A percentile compares a stretch with the other conserved stretches of the same genome.
Evolutionary conservation across 2,329 filamentous ascomycete genomes (phyloP).

Genomic region (Aspergillus sp.): DNA sequence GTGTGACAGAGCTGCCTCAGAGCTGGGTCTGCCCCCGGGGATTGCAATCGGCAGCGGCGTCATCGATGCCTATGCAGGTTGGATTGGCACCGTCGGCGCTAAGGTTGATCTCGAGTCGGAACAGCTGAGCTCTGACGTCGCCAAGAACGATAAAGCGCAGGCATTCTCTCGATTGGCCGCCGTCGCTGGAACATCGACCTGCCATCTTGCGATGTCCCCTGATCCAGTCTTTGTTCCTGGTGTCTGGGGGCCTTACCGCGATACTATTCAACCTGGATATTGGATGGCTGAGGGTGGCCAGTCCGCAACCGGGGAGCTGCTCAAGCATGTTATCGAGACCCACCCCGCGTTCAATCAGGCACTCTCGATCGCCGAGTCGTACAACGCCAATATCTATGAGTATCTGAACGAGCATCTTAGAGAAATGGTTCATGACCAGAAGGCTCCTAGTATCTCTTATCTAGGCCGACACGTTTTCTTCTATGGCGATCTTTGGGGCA

Average conservation of each 20-base stretch:
- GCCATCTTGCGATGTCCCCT: constrained; percentile 92
- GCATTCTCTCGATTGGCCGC: constrained; percentile 91
- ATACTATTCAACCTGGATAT: constrained; percentile 85
- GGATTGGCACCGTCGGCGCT: constrained; percentile 98
- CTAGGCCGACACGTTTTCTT: constrained; percentile 95
- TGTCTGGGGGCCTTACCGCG: constrained; percentile 95
- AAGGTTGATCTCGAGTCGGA: constrained; percentile 76
- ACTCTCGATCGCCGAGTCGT: constrained; percentile 73
- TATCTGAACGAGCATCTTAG: constrained; percentile 87
- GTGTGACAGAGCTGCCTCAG: constrained; percentile 76
- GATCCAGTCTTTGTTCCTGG: constrained; percentile 91
- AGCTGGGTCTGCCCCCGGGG: constrained; percentile 81
- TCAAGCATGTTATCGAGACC: constrained; percentile 92
- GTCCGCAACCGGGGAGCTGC: constrained; percentile 89
- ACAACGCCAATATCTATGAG: constrained; percentile 89
- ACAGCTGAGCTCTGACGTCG: constrained; percentile 65
- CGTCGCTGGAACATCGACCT: constrained; percentile 95
- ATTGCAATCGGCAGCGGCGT: constrained; percentile 95
- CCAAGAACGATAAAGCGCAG: constrained; percentile 84
- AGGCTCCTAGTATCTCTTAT: constrained; percentile 78
- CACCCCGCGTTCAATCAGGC: constrained; percentile 88
- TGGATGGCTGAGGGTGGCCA: constrained; percentile 99
- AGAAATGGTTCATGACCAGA: constrained; percentile 67
- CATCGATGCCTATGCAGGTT: constrained; percentile 97
- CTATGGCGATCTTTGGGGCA: constrained; percentile 96